Base-by-base conservation (phyloP, 371 early-diverging fungal genomes). In the Mortierella sp. region DNA sequence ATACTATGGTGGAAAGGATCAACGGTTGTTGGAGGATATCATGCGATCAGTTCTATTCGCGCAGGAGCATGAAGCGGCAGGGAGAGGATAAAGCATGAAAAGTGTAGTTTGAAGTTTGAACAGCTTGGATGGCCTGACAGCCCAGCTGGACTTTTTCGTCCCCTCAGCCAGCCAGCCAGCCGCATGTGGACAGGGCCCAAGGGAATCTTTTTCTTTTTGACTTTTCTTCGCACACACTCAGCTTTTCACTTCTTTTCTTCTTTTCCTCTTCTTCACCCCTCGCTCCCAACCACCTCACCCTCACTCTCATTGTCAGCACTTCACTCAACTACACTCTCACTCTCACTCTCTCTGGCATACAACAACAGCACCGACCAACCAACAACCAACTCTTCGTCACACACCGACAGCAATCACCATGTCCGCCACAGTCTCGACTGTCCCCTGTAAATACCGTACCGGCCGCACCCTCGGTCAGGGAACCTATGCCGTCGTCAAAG, bases 401-500 rank as follows among this genome's bases (percentile, higher is more conserved):
- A 37, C 52, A n/a, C 4, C 44, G 26, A 29, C 39, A 34, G 40
- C 68, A 44, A n/a, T 19, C 65, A 65, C n/a, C 70, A 80, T 80
- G 76, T 76, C 80, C 48, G 80, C 80, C n/a, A 55, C 76, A 53
- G 50, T 68, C n/a, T 44, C 75, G 64, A 80, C 79, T 45, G 92
- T 90, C 73, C 92, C 92, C 58, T 92, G 92, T 85, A 90, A 91
- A 79, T 93, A 93, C 77, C 91, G 90, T 75, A 92, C 93, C n/a
- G 93, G 93, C 64, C 86, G 86, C 68, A 89, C 89, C 16, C 88
- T 93, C 44, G 93, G 93, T 3, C 90, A 90, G 75, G 93, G 93
- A 58, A 93, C 92, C 64, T 93, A 93, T 83, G 93, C 92, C 45
- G 87, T 89, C 9, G 93, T 93, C 58, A 93, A 93, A 90, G 93